Evolutionary conservation across 225 moss, liverwort and hornwort genomes (phyloP), one percentile per base, ranked within the genome.

Genomic region (Asterella californica): DNA sequence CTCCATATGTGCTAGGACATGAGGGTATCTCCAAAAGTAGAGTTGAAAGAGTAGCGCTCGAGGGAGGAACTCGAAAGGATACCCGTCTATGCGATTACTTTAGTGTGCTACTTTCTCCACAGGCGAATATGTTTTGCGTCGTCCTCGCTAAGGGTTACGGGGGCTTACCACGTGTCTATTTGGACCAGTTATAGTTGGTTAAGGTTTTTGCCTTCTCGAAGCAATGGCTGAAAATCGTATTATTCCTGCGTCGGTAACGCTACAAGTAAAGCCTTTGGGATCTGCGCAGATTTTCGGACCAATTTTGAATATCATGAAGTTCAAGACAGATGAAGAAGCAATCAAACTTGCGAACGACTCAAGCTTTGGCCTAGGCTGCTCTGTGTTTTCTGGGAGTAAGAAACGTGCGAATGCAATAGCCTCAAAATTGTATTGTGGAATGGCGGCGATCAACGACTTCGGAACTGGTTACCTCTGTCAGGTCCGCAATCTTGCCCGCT

Each of bases 401-500:
- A 70, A 63, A 49, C 85, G 89, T 8, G 89, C 89, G 42, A 87
- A 83, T 63, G 79, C 83, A 24, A 89, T 89, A 46, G 89, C 89
- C 61, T 85, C 87, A 27, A 81, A 83, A 36, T 69, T 89, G n/a
- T 76, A 87, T 50, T 89, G 89, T 61, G 89, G 89, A 75, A 85
- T 89, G 84, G 76, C 87, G 60, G 73, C 89, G 6, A 87, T 89
- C 72, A 89, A 89, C 78, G 89, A 89, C 68, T 89, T 89, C 61
- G 87, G 76, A 47, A 87, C 89, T 50, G 80, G 82, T 15, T 89
- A 89, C 76, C 81, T 89, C 82, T 87, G 84, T 42, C 89, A 89
- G 80, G 88, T 86, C 30, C 37, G 66, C 50, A 32, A 24, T 24
- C 63, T 79, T 18, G 24, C 74, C 34, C 47, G 2, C 27, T 2